These are phyloP conservation scores for Botrytis fabae DNA, from an alignment of 2,329 filamentous ascomycete genomes.

Conservation along the genomic window DNA sequence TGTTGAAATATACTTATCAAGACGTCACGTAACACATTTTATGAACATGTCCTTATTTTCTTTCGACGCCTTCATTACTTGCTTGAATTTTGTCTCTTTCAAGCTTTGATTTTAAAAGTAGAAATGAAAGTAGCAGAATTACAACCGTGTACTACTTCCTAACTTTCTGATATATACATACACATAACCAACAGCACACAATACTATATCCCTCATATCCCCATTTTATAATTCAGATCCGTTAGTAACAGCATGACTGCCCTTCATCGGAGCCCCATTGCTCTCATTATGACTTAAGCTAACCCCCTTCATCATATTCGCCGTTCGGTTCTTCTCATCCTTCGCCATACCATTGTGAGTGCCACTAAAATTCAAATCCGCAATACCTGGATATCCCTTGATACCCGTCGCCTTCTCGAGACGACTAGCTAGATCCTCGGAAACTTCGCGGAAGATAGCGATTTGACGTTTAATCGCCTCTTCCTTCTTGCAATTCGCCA, in stretches of 20 bases:
- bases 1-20: background rate
- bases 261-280: constrained; percentile 49
- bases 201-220: background rate
- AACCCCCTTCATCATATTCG: constrained; percentile 50
- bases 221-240: background rate
- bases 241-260: constrained; percentile 22
- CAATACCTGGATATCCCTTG: constrained; percentile 59
- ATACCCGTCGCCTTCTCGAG: constrained; percentile 57
- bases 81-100: background rate
- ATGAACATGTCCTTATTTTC: background rate
- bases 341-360: constrained; percentile 60
- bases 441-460: constrained; percentile 59
- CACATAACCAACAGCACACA: background rate
- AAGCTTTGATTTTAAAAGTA: background rate
- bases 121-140: background rate
- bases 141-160: background rate
- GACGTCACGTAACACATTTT: background rate
- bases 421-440: constrained; percentile 52
- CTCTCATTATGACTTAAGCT: constrained; percentile 42
- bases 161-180: background rate
- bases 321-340: constrained; percentile 46
- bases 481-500: constrained; percentile 52
- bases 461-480: constrained; percentile 59
- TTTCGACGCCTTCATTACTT: background rate
- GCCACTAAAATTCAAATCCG: constrained; percentile 57